Evolutionary conservation across 164 flowering plant genomes (phyloP), one percentile per base, ranked within the genome.

Genomic region (Vitis rupestris): DNA sequence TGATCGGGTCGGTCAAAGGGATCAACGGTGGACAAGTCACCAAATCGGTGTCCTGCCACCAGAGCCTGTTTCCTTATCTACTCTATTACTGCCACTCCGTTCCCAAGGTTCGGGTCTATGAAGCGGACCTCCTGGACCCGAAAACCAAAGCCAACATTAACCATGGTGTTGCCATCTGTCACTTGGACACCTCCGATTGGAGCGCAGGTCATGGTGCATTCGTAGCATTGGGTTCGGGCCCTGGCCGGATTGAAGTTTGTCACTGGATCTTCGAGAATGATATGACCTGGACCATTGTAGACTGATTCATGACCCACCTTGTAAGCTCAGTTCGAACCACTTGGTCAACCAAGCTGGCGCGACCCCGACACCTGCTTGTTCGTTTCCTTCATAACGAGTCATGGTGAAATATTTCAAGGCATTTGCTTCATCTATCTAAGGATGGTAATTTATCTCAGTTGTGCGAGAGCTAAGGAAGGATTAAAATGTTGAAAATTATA

Each of bases 241-340:
- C 94, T 9, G 94, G 94, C 10, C 75, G 70, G 77, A 86, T 87
- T 29, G 94, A 89, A 75, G 94, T 87, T 10, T 89, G 94, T 68
- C 94, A 89, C 55, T 89, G 94, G 94, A 89, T 89, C 7, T 89
- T 89, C 53, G 87, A 89, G 81, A 87, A 84, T 59, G 94, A 89
- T 65, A 68, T 87, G 82, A 89, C 85, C 50, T 89, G 94, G 94
- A 61, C 86, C 0, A 64, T 65, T 9, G 86, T 90, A 1, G 94
- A 87, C 75, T 83, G 68, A 76, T 3, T 3, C 44, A 37, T 2
- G 44, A 37, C 44, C 44, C 44, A 37, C 44, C 44, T 37, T 37
- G 7, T 37, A 4, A 37, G 44, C 44, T 37, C 6, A 4, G 44
- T 37, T 37, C 44, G 44, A 37, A 37, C 7, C 6, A 37, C 44